Conservation (phyloP, 768 basidiomycete species). For the Collybiopsis confluens region DNA sequence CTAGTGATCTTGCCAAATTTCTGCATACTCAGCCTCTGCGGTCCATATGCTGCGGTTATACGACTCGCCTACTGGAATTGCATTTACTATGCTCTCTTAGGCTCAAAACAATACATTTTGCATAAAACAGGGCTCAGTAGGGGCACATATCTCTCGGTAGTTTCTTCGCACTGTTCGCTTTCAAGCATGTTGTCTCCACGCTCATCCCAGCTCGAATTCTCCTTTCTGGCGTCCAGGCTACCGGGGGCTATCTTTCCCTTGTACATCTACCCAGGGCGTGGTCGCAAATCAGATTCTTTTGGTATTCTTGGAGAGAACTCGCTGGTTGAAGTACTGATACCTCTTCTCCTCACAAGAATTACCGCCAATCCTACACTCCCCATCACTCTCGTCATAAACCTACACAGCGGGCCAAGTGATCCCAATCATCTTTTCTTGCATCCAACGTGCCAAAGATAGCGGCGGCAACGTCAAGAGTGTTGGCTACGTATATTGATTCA, state of each 20-base stretch:
- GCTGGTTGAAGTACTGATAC: constrained; percentile 15
- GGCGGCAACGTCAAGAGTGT: constrained; percentile 23
- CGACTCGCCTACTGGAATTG: too few species aligned
- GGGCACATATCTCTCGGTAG: too few species aligned
- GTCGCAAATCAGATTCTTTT: constrained; percentile 12
- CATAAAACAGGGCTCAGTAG: too few species aligned
- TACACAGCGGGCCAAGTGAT: constrained; percentile 17
- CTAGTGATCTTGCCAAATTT: too few species aligned
- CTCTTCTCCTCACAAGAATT: constrained; percentile 15
- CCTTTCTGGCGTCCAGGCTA: constrained; percentile 9
- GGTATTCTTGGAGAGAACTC: too few species aligned
- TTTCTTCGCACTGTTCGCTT: too few species aligned
- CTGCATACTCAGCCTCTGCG: too few species aligned
- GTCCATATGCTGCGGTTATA: too few species aligned
- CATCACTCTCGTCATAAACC: constrained; percentile 28
- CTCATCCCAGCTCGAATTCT: too few species aligned
- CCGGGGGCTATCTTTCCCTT: constrained; percentile 27
- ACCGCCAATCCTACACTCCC: constrained; percentile 20
- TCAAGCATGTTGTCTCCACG: too few species aligned
- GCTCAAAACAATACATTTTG: too few species aligned
- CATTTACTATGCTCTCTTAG: too few species aligned
- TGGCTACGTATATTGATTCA: constrained; percentile 30
- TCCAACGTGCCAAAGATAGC: constrained; percentile 21
- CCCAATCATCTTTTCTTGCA: constrained; percentile 19
- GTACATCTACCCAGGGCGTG: constrained; percentile 24